Base-by-base conservation (phyloP, 106 monocot genomes). In the Allium cepa region DNA sequence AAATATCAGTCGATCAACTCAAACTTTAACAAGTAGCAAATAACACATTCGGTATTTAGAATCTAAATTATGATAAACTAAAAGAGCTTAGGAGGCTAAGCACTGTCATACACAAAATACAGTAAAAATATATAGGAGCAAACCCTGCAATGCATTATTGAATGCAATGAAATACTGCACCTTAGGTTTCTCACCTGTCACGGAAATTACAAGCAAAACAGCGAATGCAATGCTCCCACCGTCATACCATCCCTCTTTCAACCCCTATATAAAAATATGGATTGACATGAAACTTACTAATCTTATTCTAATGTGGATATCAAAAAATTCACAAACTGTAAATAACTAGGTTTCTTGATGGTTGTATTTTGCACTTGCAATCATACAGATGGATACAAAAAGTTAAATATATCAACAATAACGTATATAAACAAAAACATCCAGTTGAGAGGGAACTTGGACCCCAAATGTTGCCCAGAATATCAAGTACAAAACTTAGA, bases 221-320 rank as follows among this genome's bases (percentile, higher is more conserved):
- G 90, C 90, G 68, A 90, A 77, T 28, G 79, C 67, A 71, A 94
- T 94, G 79, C 94, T 94, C 51, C 87, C 87, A 68, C 94, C 94
- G 79, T 94, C 94, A 79, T 94, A 94, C 94, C 94, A 94, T 77
- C 94, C 94, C 83, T 94, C 85, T 74, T 84, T 83, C 16, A 79
- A 59, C 68, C 94, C 87, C 94, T 94, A 45, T 78, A 78, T 72
- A 36, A 17, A 71, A 49, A 12, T 8, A 79, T 8, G 46, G 22
- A 57, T 28, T 50, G 11, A 53, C 46, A 50, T 57, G 15, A 57
- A 69, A 72, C 14, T 46, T 8, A 57, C 0, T 57, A 16, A 50
- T 55, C 26, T 50, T 49, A 65, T 13, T 26, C 53, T 53, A 15
- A 67, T 67, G 9, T 53, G 18, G 26, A 10, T 53, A 46, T 12